Conservation (phyloP, 257 asterid genomes). For the Thymus mandschuricus region DNA sequence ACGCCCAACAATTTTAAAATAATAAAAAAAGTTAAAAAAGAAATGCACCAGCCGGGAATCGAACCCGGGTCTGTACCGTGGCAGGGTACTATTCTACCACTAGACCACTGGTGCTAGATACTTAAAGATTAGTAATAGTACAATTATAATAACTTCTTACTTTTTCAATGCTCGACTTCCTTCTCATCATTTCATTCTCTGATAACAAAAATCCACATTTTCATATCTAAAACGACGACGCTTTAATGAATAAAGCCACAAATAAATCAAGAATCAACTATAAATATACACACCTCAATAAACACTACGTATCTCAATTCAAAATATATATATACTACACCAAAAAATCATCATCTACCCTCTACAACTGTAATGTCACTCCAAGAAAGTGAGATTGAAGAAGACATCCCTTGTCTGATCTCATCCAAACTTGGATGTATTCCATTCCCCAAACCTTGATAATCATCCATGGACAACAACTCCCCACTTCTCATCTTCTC, state of each 20-base stretch:
- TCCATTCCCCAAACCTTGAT: constrained; percentile 18
- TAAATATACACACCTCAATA: background rate
- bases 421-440: constrained; percentile 53
- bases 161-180: too few relatives aligned
- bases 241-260: background rate
- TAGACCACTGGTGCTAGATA: constrained; percentile 38
- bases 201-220: too few relatives aligned
- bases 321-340: background rate
- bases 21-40: too few relatives aligned
- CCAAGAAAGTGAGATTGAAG: constrained; percentile 50
- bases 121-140: too few relatives aligned
- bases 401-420: constrained; percentile 44
- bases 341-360: constrained; percentile 46
- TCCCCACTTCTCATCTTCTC: constrained; percentile 37
- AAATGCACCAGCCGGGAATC: constrained; percentile 42
- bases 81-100: constrained; percentile 94
- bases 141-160: too few relatives aligned
- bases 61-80: constrained; percentile 97
- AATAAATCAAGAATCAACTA: background rate
- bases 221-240: background rate
- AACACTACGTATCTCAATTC: background rate
- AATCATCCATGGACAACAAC: constrained; percentile 30
- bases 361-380: constrained; percentile 37
- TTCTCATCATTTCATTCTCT: too few relatives aligned
- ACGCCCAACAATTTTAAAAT: too few relatives aligned